Base-by-base conservation (phyloP, 2,329 filamentous ascomycete species). In the Lomentospora prolificans region DNA sequence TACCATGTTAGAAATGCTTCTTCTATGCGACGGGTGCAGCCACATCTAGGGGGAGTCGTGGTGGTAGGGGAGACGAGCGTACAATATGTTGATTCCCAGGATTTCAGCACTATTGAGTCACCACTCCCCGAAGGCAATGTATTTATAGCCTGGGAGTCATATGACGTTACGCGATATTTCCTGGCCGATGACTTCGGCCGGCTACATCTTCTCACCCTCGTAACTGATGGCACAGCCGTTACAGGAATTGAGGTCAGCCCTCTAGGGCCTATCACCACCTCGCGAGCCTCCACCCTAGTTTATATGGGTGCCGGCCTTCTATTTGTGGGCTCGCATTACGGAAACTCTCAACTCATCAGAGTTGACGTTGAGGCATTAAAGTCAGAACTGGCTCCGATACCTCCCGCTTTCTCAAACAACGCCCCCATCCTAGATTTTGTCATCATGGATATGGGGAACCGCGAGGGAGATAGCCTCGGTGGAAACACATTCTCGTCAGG, bases 401-500 rank as follows among this genome's bases (percentile, higher is more conserved):
- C 95, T 56, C 74, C 81, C 3, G 50, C 57, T 5, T 59, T 72
- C 14, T 66, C 67, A 3, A 99, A 96, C 65, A 89, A 97, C 62
- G 90, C 88, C 0, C 94, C 94, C 0, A 88, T 99, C 44, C 72
- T 97, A 39, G 94, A 99, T 66, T 96, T 99, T 63, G 86, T 88
- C 1, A 83, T 99, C 14, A 96, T 97, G 90, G 94, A 97, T 64
- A 87, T 97, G 78, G 92, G 91, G 0, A 91, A 90, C 62, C 79
- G 89, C 56, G 85, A 89, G 58, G 86, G 86, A 22, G 87, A 94
- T 60, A 82, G 78, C 7, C 85, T 89, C 57, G 70, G 76, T 17
- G 87, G 86, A 3, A 95, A 94, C 64, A 89, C 94, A 59, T 99
- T 96, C 65, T 95, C 91, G 0, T 96, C 92, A 0, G 94, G 94